Conservation (phyloP, 306 rosid genomes). For the Prunus dulcis region DNA sequence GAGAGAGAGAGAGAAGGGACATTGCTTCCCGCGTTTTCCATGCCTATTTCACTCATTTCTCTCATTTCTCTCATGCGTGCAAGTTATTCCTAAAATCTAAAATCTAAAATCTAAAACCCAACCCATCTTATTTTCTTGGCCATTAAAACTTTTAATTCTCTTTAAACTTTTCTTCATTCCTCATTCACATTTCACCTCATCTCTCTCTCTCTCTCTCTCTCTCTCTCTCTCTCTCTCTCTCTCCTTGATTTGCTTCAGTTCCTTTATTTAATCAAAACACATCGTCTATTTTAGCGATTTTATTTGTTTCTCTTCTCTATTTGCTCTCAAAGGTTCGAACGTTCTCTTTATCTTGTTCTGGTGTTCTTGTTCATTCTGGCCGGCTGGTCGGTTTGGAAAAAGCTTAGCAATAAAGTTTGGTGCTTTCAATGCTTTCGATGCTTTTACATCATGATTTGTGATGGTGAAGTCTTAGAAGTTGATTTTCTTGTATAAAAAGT, state of each 20-base stretch:
- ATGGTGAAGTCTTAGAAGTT: not conserved
- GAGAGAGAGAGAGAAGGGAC: conserved; percentile 16
- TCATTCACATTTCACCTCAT: conserved; percentile 39
- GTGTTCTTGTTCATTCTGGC: conserved; percentile 23
- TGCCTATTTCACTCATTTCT: conserved; percentile 38
- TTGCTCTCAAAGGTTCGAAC: conserved; percentile 13
- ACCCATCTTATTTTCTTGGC: conserved; percentile 31
- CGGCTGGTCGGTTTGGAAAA: conserved; percentile 2
- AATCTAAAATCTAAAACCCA: not conserved
- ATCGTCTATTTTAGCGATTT: conserved; percentile 8
- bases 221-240: not conserved
- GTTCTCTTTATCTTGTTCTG: conserved; percentile 30
- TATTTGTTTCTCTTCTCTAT: conserved; percentile 25
- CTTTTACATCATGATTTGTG: not conserved
- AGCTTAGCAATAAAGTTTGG: conserved; percentile 10
- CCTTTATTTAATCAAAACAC: conserved; percentile 9
- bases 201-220: not conserved
- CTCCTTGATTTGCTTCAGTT: conserved; percentile 8
- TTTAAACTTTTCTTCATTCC: conserved; percentile 43
- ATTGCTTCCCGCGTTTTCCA: conserved; percentile 75
- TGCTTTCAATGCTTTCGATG: not conserved
- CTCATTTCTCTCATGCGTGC: conserved; percentile 80
- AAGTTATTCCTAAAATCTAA: conserved; percentile 56
- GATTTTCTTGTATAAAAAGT: not conserved
- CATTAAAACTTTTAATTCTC: conserved; percentile 35